Conservation (phyloP, 495 filamentous ascomycete species). For the Cudoniella acicularis region DNA sequence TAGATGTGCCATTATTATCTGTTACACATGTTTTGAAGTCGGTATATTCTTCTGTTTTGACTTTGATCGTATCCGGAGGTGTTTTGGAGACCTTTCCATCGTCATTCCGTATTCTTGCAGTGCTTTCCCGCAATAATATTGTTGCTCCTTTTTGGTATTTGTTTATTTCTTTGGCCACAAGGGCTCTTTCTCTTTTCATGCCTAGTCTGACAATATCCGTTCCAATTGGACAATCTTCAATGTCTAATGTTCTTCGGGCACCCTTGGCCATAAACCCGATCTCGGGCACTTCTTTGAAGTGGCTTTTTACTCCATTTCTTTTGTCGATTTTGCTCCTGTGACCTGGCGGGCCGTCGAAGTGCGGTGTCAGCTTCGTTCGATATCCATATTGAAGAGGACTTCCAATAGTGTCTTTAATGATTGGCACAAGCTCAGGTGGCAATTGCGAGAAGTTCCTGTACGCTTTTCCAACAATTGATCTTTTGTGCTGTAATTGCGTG, state of each 20-base stretch:
- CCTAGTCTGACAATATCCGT: constrained; percentile 78
- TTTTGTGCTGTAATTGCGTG: constrained; percentile 82
- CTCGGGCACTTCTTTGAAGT: constrained; percentile 56
- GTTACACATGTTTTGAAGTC: constrained; percentile 86
- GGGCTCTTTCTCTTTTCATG: constrained; percentile 66
- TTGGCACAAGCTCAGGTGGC: constrained; percentile 68
- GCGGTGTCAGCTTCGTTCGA: constrained; percentile 92
- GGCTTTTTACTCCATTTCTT: constrained; percentile 37
- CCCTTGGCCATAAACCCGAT: constrained; percentile 92
- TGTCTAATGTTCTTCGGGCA: constrained; percentile 70
- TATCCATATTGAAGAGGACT: constrained; percentile 89
- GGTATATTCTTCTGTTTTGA: constrained; percentile 44
- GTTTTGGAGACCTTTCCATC: constrained; percentile 16
- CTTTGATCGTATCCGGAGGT: constrained; percentile 23
- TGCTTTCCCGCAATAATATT: constrained; percentile 82
- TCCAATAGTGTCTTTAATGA: constrained; percentile 78
- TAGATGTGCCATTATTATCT: constrained; percentile 71
- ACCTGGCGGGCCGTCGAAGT: constrained; percentile 72
- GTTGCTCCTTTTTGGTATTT: constrained; percentile 82
- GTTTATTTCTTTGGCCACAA: constrained; percentile 63
- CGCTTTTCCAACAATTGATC: constrained; percentile 82
- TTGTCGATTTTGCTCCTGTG: constrained; percentile 34
- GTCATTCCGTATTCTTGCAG: constrained; percentile 59
- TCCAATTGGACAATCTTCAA: constrained; percentile 95
- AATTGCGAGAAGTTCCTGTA: constrained; percentile 87